Evolutionary conservation across 2,329 filamentous ascomycete species (phyloP).

Genomic region (Orbilia quercus): DNA sequence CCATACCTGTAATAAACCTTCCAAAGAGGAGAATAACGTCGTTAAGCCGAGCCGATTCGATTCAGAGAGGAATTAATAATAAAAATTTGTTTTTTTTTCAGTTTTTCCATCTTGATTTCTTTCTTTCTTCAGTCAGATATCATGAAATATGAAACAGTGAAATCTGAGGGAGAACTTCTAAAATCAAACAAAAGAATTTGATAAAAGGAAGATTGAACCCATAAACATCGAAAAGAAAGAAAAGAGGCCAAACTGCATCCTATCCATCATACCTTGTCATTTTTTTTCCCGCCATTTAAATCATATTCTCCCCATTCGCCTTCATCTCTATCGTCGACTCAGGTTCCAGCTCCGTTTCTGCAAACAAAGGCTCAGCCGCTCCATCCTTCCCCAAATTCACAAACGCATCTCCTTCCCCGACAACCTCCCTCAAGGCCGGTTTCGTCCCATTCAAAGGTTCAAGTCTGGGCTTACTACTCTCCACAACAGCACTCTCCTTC

Average conservation of each 20-base stretch:
- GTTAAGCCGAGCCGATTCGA: not conserved
- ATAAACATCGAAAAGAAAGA: not conserved
- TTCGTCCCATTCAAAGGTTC: constrained; percentile 52
- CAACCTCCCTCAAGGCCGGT: constrained; percentile 40
- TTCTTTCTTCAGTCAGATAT: constrained; percentile 7
- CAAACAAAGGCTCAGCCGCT: constrained; percentile 53
- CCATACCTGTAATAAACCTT: constrained; percentile 17
- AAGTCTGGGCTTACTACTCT: constrained; percentile 26
- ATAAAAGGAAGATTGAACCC: constrained; percentile 5
- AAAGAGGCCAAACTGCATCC: constrained; percentile 2
- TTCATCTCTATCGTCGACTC: constrained; percentile 4
- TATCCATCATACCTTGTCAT: constrained; percentile 18
- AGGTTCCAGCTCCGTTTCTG: constrained; percentile 26
- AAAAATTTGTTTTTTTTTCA: constrained; percentile 8
- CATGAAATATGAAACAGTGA: constrained; percentile 1
- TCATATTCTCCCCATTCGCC: constrained; percentile 22
- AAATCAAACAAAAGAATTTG: constrained; percentile 1
- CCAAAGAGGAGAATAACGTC: not conserved
- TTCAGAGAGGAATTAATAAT: not conserved
- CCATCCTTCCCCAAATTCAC: constrained; percentile 51
- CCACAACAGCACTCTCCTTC: constrained; percentile 33
- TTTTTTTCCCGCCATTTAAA: not conserved
- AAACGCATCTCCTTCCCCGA: constrained; percentile 48
- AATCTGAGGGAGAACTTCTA: constrained; percentile 8
- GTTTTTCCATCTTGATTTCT: not conserved